Percentiles rank a stretch among this genome's conserved stretches.
Conservation (phyloP, 2,329 filamentous ascomycete species). For the Decorospora gaudefroyi region DNA sequence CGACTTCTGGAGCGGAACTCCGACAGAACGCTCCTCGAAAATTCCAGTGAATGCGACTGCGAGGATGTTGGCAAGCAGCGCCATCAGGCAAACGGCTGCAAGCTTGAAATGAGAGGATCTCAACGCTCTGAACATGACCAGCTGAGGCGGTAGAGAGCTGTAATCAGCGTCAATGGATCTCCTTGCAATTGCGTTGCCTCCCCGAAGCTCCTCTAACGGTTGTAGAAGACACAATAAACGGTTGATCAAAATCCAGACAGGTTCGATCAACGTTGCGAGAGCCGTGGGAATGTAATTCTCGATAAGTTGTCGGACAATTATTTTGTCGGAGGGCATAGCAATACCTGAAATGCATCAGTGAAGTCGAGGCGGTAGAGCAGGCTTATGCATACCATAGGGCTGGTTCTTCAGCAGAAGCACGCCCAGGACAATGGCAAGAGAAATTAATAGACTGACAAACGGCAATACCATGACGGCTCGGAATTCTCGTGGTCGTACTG, state of each 20-base stretch:
- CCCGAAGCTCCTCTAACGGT: slow-evolving; percentile 58
- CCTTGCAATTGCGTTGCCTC: slow-evolving; percentile 44
- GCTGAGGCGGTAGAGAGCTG: slow-evolving; percentile 60
- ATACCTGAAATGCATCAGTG: not conserved
- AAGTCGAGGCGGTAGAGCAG: slow-evolving; percentile 30
- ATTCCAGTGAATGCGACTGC: slow-evolving; percentile 59
- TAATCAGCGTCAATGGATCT: slow-evolving; percentile 55
- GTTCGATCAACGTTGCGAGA: slow-evolving; percentile 61
- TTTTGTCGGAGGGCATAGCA: slow-evolving; percentile 28
- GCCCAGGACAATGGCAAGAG: not conserved
- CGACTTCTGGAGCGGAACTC: slow-evolving; percentile 9
- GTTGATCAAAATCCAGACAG: slow-evolving; percentile 61
- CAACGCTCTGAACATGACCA: slow-evolving; percentile 55
- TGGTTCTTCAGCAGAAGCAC: slow-evolving; percentile 2
- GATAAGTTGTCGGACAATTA: slow-evolving; percentile 49
- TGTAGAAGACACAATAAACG: slow-evolving; percentile 59
- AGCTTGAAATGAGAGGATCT: slow-evolving; percentile 55
- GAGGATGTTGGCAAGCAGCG: slow-evolving; percentile 58
- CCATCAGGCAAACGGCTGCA: slow-evolving; percentile 53
- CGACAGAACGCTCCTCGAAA: slow-evolving; percentile 49
- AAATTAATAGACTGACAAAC: not conserved
- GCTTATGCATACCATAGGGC: slow-evolving; percentile 39
- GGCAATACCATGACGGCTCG: not conserved
- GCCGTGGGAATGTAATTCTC: slow-evolving; percentile 60
- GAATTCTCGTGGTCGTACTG: slow-evolving; percentile 7